Percentiles rank a stretch among this genome's conserved stretches.
phyloP scores from a whole-genome alignment of 148 eudicot species.

The Vaccinium darrowii region DNA sequence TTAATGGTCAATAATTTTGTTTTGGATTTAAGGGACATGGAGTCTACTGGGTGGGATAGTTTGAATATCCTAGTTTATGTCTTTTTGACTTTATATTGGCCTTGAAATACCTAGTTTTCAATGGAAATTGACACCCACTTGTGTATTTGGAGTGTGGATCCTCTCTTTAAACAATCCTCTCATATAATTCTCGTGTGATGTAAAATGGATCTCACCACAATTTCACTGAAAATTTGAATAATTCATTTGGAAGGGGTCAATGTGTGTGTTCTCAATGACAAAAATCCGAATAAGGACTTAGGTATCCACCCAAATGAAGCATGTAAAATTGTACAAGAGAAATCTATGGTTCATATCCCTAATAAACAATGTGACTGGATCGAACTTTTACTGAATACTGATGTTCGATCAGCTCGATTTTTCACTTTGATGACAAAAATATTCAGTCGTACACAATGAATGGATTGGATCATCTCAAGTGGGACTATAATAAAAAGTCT shows the following conservation, averaged over 20 bases:
- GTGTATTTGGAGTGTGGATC: background rate
- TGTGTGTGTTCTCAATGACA: background rate
- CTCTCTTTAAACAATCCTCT: background rate
- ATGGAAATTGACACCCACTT: no score
- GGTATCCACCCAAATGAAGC: background rate
- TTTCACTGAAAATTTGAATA: background rate
- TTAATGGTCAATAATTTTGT: constrained; percentile 7
- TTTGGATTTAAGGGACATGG: constrained; percentile 12
- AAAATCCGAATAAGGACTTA: background rate
- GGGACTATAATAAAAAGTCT: no score
- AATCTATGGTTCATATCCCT: background rate
- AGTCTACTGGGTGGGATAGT: background rate
- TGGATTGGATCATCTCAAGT: background rate
- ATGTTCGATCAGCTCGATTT: no score
- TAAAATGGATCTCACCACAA: background rate
- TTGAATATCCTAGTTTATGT: background rate
- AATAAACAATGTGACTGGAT: background rate
- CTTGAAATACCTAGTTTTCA: background rate
- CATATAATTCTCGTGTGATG: background rate
- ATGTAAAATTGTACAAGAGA: no score
- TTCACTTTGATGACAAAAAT: background rate
- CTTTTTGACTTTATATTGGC: background rate
- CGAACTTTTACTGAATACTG: no score
- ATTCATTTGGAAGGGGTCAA: background rate
- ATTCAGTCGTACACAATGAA: background rate